A percentile compares a stretch with the other conserved stretches of the same genome.
phyloP scores from a whole-genome alignment of 306 rosid species.

The Castanea crenata region DNA sequence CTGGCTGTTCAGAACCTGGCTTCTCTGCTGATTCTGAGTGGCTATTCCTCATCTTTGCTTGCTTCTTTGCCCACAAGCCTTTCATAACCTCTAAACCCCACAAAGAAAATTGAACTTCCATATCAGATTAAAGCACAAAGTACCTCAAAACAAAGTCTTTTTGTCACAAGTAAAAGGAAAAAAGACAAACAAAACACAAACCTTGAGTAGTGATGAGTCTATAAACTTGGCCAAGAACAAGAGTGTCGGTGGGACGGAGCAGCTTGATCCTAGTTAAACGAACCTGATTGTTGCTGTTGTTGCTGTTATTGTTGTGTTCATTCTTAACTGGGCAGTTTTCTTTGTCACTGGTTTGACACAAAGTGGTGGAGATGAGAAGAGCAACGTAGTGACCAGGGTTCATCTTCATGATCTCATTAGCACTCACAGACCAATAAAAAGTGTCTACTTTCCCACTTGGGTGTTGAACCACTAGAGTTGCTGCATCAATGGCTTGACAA shows the following conservation, averaged over 20 bases:
- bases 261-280: constrained; percentile 93
- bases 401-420: constrained; percentile 77
- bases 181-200: constrained; percentile 26
- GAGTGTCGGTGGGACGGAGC: constrained; percentile 84
- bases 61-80: constrained; percentile 82
- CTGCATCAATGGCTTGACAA: constrained; percentile 97
- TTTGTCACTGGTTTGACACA: constrained; percentile 47
- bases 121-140: constrained; percentile 2
- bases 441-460: constrained; percentile 87
- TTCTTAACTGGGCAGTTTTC: constrained; percentile 22
- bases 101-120: constrained; percentile 13
- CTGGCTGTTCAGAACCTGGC: constrained; percentile 22
- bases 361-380: constrained; percentile 86
- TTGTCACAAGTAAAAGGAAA: background rate
- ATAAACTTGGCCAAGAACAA: constrained; percentile 91
- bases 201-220: constrained; percentile 89
- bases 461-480: constrained; percentile 79
- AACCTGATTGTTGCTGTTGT: constrained; percentile 35
- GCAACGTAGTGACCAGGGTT: constrained; percentile 97
- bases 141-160: background rate
- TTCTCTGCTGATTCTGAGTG: constrained; percentile 45
- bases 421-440: constrained; percentile 73
- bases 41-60: constrained; percentile 69
- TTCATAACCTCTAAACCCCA: constrained; percentile 72
- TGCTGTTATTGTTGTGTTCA: background rate